Evolutionary conservation across 805 yeast genomes (phyloP), one percentile per base, ranked within the genome.

Genomic region (Saccharomycopsis amapae): DNA sequence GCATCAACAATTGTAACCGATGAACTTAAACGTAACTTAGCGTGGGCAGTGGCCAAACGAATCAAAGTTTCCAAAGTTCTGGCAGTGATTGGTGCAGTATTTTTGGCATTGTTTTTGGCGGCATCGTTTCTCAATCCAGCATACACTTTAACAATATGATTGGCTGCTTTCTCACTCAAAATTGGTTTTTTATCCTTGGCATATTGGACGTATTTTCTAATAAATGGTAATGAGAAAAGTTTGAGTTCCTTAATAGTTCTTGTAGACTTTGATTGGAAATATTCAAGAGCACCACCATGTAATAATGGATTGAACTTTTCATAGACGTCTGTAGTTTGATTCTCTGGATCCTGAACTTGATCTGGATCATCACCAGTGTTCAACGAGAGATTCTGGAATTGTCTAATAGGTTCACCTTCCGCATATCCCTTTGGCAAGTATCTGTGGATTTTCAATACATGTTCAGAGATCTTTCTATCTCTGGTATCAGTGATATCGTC

Each of bases 21-120:
- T 55, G 75, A 77, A 19, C 95, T 83, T 47, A 93, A 69, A 55
- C 97, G 75, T n/a, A 90, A 85, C 62, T 93, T 90, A 9, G 97
- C 97, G 64, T 93, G 97, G 0, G 98, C 97, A 1, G 97, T 85
- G 0, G 97, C 73, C 49, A 90, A 69, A 71, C 98, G 95, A 62
- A 90, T 90, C 54, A 90, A 71, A 0, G 98, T 90, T 65, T 90
- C 98, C 55, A 90, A 71, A 3, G 97, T 93, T 79, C 98, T 85
- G n/a, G 97, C 95, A 1, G 98, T 90, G 54, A 90, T 85, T 31
- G 98, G 97, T 1, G 96, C 82, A 0, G 96, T 89, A 58, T 79
- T 75, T 44, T 83, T 76, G 54, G 80, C 84, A 58, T 80, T 82
- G 50, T 65, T 69, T 33, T 72, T 74, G 44, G 72, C 66, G 45